Base-by-base conservation (phyloP, 192 early-diverging fungal genomes). In the Phycomyces nitens region DNA sequence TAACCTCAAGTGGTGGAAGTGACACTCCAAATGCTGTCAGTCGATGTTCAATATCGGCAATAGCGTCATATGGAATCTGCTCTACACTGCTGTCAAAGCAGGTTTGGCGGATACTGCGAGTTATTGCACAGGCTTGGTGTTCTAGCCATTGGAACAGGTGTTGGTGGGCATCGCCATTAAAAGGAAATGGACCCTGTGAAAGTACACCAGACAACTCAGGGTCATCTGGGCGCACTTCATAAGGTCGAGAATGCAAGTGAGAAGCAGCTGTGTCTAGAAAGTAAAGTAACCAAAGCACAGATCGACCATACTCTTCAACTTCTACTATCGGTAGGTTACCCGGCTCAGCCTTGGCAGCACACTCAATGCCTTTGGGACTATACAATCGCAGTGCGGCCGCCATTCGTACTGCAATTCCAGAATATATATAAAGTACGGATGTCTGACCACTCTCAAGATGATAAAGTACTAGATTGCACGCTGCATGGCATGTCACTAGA, bases 381-480 rank as follows among this genome's bases (percentile, higher is more conserved):
- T 68, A 67, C 14, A 73, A 22, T 20, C 62, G 55, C 0, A 73
- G 49, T 23, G 71, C 62, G 15, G 62, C 49, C 9, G 66, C 71
- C 71, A 73, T 73, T 8, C 71, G 59, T 0, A 67, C 61, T 0
- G 71, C 71, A 65, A 73, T 73, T 26, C 71, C 71, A 10, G 66
- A 68, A 24, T 73, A 68, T 21, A 73, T 63, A n/a, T 73, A 73
- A 22, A 67, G 66, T 6, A 68, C 65, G 2, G 61, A 58, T 4
- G 65, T 66, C 26, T 73, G 62, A 23, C 71, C 71, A 53, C 60
- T 73, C 42, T 73, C 71, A 10, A 73, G 67, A 44, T 73, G 65
- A 42, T 73, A 73, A 24, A 73, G 26, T 1, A 67, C 65, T 16
- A 73, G 16, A 42, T 73, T 73, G 27, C 65, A 66, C 20, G 67